Percentiles rank a stretch among this genome's conserved stretches.
These are phyloP conservation scores for Alternaria longipes DNA, from an alignment of 2,329 filamentous ascomycete genomes.

Conservation along the genomic window DNA sequence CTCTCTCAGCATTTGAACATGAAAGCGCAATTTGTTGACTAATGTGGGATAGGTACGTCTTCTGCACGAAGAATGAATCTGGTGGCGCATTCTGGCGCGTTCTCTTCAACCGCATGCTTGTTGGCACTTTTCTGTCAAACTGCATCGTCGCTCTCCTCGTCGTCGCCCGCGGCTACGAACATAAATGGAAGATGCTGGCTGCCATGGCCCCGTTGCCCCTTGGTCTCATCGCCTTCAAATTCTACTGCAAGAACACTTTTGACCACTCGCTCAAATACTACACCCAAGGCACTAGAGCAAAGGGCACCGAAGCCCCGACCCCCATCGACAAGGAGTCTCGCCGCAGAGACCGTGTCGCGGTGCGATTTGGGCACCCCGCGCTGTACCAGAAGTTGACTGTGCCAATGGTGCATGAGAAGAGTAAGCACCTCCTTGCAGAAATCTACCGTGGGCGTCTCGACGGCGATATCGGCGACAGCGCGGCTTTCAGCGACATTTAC, in stretches of 20 bases:
- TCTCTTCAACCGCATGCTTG: constrained; percentile 90
- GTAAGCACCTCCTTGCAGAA: constrained; percentile 83
- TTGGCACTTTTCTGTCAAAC: constrained; percentile 81
- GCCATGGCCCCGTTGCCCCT: constrained; percentile 78
- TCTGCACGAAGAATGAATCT: constrained; percentile 95
- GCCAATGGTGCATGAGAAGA: constrained; percentile 93
- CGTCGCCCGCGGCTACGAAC: constrained; percentile 67
- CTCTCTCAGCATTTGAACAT: too few species aligned
- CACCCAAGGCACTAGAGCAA: constrained; percentile 68
- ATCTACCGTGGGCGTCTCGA: constrained; percentile 86
- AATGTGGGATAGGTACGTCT: constrained; percentile 67
- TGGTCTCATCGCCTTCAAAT: constrained; percentile 83
- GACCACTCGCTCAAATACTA: constrained; percentile 85
- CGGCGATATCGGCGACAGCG: constrained; percentile 63
- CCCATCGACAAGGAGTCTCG: constrained; percentile 55
- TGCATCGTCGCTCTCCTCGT: constrained; percentile 79
- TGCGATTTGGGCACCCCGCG: constrained; percentile 88
- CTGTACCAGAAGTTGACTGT: constrained; percentile 89
- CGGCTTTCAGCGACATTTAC: constrained; percentile 84
- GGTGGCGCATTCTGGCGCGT: constrained; percentile 93
- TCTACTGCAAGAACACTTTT: constrained; percentile 79
- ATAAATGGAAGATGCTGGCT: constrained; percentile 67
- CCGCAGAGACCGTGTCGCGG: constrained; percentile 72
- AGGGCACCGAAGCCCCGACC: constrained; percentile 57
- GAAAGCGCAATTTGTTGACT: background rate